Conservation (phyloP, 2,329 filamentous ascomycete genomes). For the Lanzia echinophila region DNA sequence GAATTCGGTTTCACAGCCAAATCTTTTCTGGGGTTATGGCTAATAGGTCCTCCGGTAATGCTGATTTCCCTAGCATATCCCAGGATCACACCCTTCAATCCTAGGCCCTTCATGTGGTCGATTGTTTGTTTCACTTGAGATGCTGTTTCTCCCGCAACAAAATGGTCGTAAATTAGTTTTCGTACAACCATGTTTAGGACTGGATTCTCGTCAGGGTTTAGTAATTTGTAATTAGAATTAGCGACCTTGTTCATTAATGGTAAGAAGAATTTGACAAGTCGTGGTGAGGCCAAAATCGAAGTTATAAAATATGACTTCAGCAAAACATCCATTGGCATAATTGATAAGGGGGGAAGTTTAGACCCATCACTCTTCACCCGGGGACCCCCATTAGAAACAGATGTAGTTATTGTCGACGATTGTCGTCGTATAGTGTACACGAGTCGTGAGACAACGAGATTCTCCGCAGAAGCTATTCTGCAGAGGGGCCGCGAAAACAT, state of each 20-base stretch:
- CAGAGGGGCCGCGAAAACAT: neutral
- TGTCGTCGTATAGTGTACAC: neutral
- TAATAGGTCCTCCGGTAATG: neutral
- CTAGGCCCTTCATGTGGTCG: slow-evolving; percentile 58
- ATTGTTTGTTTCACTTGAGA: slow-evolving; percentile 60
- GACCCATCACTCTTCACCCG: neutral
- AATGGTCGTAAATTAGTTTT: slow-evolving; percentile 80
- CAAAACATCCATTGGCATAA: slow-evolving; percentile 11
- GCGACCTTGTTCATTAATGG: slow-evolving; percentile 6
- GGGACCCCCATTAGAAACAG: neutral
- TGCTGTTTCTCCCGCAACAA: slow-evolving; percentile 72
- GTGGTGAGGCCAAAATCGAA: slow-evolving; percentile 9
- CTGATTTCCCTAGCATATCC: slow-evolving; percentile 71
- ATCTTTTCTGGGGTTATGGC: neutral
- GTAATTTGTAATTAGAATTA: slow-evolving; percentile 5
- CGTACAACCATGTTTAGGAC: slow-evolving; percentile 63
- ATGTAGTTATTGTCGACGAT: neutral
- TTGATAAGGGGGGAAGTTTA: slow-evolving; percentile 9
- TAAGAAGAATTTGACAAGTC: slow-evolving; percentile 7
- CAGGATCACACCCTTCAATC: slow-evolving; percentile 75
- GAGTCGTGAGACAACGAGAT: neutral
- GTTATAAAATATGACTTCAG: slow-evolving; percentile 9
- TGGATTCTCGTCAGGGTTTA: slow-evolving; percentile 60
- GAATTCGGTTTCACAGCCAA: slow-evolving; percentile 1
- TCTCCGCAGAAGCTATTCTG: neutral